Evolutionary conservation across 2,329 filamentous ascomycete species (phyloP).

Genomic region (Dothiorella sarmentorum): DNA sequence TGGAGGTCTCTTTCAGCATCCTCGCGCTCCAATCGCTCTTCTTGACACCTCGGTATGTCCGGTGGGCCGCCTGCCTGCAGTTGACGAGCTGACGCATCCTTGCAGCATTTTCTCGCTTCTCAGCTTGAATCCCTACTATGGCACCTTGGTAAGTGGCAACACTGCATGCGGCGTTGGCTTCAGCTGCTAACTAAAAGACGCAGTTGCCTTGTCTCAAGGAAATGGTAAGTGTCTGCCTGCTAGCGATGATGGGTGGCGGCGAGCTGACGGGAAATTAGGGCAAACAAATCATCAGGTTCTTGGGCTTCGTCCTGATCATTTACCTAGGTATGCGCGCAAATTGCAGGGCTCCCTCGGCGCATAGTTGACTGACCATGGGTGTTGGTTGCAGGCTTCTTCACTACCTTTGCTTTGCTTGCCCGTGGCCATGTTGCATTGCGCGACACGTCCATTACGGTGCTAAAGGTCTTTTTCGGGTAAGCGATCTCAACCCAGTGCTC

Average conservation of each 20-base stretch:
- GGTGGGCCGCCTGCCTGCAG: conserved; percentile 14
- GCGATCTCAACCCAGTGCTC: conserved; percentile 21
- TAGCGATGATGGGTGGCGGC: neutral
- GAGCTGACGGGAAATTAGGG: conserved; percentile 45
- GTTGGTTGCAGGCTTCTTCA: conserved; percentile 68
- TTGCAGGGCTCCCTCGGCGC: neutral
- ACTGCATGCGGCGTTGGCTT: neutral
- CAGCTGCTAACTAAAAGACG: conserved; percentile 9
- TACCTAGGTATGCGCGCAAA: conserved; percentile 59
- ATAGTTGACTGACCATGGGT: neutral
- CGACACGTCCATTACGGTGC: conserved; percentile 71
- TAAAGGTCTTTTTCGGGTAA: conserved; percentile 75
- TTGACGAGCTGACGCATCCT: conserved; percentile 14
- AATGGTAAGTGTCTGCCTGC: conserved; percentile 57
- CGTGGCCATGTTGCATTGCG: conserved; percentile 62
- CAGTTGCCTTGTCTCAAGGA: conserved; percentile 85
- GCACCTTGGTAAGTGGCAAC: conserved; percentile 56
- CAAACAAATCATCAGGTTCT: conserved; percentile 83
- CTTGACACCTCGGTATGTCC: conserved; percentile 66
- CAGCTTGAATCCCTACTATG: conserved; percentile 86
- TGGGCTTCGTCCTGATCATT: conserved; percentile 72
- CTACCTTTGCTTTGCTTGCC: conserved; percentile 78
- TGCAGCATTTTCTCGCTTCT: conserved; percentile 77
- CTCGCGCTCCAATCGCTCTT: conserved; percentile 84
- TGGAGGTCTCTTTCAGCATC: conserved; percentile 82